phyloP scores from a whole-genome alignment of 192 early-diverging fungal species.

The Geranomyces variabilis region DNA sequence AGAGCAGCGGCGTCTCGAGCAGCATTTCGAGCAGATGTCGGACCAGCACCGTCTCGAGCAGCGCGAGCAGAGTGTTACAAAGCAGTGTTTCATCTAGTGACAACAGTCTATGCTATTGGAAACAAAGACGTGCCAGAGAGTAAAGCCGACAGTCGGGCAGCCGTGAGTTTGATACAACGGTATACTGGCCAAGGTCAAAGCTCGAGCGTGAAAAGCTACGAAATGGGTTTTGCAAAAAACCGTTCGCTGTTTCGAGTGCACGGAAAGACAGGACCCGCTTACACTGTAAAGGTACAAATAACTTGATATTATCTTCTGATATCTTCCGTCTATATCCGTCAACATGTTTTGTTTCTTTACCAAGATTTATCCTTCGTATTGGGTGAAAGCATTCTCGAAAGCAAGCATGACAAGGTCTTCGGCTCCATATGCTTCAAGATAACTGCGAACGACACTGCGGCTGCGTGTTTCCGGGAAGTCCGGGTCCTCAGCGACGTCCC shows the following conservation, averaged over 20 bases:
- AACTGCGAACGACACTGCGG: slow-evolving; percentile 9
- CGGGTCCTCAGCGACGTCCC: slow-evolving; percentile 8
- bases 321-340: slow-evolving; percentile 9
- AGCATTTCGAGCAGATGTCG: too few species aligned
- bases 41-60: too few species aligned
- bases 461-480: slow-evolving; percentile 14
- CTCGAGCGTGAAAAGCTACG: slow-evolving; percentile 9
- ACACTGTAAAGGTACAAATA: slow-evolving; percentile 11
- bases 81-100: too few species aligned
- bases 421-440: slow-evolving; percentile 11
- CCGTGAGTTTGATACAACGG: slow-evolving; percentile 7
- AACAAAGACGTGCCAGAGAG: too few species aligned
- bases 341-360: slow-evolving; percentile 1
- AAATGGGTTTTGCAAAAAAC: slow-evolving; percentile 9
- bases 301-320: slow-evolving; percentile 13
- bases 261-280: slow-evolving; percentile 13
- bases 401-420: slow-evolving; percentile 12
- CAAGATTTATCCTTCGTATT: slow-evolving; percentile 11
- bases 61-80: too few species aligned
- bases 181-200: background rate
- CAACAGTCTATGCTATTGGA: too few species aligned
- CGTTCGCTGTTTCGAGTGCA: slow-evolving; percentile 9
- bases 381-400: slow-evolving; percentile 6
- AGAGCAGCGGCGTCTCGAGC: too few species aligned
- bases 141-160: slow-evolving; percentile 3